These are phyloP conservation scores for Zoysia matrella DNA, from an alignment of 202 grass and related monocot species.

Conservation along the genomic window DNA sequence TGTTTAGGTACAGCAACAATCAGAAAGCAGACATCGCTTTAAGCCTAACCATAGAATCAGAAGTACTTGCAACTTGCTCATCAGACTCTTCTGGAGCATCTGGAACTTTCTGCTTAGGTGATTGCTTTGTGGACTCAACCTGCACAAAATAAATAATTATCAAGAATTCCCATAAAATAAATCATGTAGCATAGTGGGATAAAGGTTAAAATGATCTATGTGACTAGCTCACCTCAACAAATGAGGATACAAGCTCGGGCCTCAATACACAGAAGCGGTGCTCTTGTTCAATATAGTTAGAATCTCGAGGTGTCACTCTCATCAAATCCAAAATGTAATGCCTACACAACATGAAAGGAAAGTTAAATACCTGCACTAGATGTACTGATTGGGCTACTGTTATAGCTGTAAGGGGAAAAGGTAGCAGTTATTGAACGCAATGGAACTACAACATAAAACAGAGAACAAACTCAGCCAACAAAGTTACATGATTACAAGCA, in stretches of 20 bases:
- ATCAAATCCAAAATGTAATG: constrained; percentile 99
- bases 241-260: constrained; percentile 88
- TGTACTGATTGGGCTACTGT: not conserved
- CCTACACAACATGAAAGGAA: constrained; percentile 45
- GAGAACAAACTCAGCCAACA: not conserved
- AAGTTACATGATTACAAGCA: not conserved
- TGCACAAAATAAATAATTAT: constrained; percentile 32
- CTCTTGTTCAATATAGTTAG: constrained; percentile 88
- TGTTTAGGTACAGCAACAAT: not conserved
- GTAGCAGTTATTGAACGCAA: not conserved
- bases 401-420: constrained; percentile 3
- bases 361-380: not conserved
- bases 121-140: constrained; percentile 53
- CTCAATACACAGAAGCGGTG: constrained; percentile 92
- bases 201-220: constrained; percentile 6
- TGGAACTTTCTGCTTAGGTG: constrained; percentile 28
- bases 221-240: constrained; percentile 69
- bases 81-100: constrained; percentile 26
- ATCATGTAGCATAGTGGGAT: not conserved
- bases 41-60: constrained; percentile 46
- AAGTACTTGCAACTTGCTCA: constrained; percentile 37
- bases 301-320: constrained; percentile 98
- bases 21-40: not conserved
- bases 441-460: no score
- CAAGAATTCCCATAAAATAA: constrained; percentile 17